phyloP scores from a whole-genome alignment of 1,139 yeast genomes.

The Cylindricascospora bacillispora region DNA sequence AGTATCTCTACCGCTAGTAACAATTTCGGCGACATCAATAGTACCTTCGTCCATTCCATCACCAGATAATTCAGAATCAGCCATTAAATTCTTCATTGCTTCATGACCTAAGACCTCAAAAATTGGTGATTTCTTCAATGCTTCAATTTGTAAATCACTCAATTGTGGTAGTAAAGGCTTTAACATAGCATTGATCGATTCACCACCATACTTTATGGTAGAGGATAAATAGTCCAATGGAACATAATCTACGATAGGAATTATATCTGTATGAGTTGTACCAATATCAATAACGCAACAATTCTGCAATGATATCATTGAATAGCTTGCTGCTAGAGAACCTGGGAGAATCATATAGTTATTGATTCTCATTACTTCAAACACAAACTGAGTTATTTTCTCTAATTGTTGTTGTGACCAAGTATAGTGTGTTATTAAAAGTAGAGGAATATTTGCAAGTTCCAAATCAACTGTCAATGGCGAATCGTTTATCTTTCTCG shows the following conservation, averaged over 20 bases:
- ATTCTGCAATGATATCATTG: constrained; percentile 48
- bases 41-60: constrained; percentile 52
- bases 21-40: constrained; percentile 82
- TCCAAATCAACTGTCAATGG: constrained; percentile 34
- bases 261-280: constrained; percentile 55
- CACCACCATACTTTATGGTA: constrained; percentile 48
- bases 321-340: constrained; percentile 61
- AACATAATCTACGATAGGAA: constrained; percentile 65
- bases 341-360: constrained; percentile 62
- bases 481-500: constrained; percentile 20
- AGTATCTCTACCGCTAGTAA: constrained; percentile 56
- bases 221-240: constrained; percentile 43
- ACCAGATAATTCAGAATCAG: constrained; percentile 35
- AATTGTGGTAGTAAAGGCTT: constrained; percentile 46
- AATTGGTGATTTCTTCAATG: constrained; percentile 59
- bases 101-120: constrained; percentile 67
- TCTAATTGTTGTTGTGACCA: constrained; percentile 68
- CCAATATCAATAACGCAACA: constrained; percentile 79
- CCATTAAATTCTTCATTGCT: constrained; percentile 44
- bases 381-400: constrained; percentile 55
- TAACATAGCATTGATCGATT: constrained; percentile 43
- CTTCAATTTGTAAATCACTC: constrained; percentile 48
- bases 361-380: constrained; percentile 61
- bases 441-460: constrained; percentile 35
- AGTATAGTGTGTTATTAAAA: constrained; percentile 48